Evolutionary conservation across 75 land plant species (phyloP).

Genomic region (Picea glauca): DNA sequence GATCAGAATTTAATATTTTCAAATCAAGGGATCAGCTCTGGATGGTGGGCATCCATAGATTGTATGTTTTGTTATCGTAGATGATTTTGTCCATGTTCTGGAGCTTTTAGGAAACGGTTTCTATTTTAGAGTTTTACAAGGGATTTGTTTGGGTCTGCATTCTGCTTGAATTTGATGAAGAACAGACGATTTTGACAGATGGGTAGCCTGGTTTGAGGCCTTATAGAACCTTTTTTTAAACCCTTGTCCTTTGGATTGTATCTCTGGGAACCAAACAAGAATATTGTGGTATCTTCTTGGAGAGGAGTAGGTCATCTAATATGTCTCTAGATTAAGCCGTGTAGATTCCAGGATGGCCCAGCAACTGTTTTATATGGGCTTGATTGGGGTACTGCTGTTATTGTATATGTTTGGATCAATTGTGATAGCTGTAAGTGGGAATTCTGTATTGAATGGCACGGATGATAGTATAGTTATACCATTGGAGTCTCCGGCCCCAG

Average conservation of each 20-base stretch:
- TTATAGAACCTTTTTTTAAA: not conserved
- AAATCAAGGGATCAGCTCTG: not conserved
- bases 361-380: not conserved
- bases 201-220: not conserved
- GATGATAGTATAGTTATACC: not conserved
- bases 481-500: slow-evolving; percentile 8
- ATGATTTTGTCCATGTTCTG: not conserved
- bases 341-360: not conserved
- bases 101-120: not conserved
- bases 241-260: not conserved
- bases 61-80: not conserved
- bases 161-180: not conserved
- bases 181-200: not conserved
- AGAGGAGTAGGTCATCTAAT: not conserved
- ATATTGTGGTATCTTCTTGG: not conserved
- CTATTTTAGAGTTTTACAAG: not conserved
- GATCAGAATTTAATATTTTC: not conserved
- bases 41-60: not conserved
- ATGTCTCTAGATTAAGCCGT: not conserved
- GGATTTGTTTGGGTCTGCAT: not conserved
- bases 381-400: not conserved
- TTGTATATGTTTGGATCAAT: not conserved
- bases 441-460: not conserved
- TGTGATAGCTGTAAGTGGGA: not conserved
- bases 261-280: not conserved